These are phyloP conservation scores for Trichoderma arundinaceum DNA, from an alignment of 2,329 filamentous ascomycete genomes.

Conservation along the genomic window DNA sequence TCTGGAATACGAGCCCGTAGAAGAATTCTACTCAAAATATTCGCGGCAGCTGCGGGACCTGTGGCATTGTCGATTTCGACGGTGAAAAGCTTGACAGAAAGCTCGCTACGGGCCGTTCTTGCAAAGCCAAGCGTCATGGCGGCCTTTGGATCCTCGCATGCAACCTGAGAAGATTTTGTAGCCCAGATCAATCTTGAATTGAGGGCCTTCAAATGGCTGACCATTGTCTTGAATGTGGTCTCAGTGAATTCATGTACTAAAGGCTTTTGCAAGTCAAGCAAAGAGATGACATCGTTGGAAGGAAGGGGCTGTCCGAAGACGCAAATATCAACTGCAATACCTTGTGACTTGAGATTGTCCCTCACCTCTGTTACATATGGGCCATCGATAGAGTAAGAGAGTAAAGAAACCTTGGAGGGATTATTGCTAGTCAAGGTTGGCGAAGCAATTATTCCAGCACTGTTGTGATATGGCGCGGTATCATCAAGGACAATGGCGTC, in stretches of 20 bases:
- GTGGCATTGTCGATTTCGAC: conserved; percentile 20
- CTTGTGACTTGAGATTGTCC: not conserved
- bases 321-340: conserved; percentile 5
- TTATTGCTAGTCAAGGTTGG: not conserved
- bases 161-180: conserved; percentile 12
- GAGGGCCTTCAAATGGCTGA: not conserved
- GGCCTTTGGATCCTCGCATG: conserved; percentile 18
- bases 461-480: not conserved
- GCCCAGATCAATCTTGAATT: conserved; percentile 19
- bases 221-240: conserved; percentile 5
- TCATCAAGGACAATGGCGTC: conserved; percentile 24
- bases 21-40: too few species aligned
- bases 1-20: too few species aligned
- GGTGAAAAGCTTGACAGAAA: conserved; percentile 26
- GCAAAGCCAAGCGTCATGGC: conserved; percentile 30
- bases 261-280: conserved; percentile 23
- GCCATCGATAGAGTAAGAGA: not conserved
- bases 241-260: conserved; percentile 4
- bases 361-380: not conserved
- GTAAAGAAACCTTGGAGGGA: not conserved
- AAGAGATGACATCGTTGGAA: conserved; percentile 13
- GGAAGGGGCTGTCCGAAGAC: conserved; percentile 26
- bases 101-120: conserved; percentile 23
- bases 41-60: too few species aligned
- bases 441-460: conserved; percentile 13